Conservation (phyloP, 2,329 filamentous ascomycete species). For the Fusarium irregulare region DNA sequence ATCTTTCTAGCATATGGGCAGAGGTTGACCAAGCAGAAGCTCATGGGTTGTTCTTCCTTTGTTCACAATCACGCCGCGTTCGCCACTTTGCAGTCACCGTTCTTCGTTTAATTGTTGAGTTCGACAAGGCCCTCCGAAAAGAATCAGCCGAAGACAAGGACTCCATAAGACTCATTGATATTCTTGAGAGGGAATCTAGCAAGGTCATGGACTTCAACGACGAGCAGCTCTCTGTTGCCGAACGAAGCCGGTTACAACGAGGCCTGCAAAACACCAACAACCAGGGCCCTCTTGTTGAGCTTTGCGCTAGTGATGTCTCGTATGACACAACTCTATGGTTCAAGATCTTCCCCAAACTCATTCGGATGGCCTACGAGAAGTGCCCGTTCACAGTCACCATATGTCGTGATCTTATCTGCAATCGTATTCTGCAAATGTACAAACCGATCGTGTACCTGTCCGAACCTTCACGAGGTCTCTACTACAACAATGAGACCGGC, state of each 20-base stretch:
- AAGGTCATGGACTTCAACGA: constrained; percentile 93
- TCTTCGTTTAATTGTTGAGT: constrained; percentile 89
- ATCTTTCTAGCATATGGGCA: constrained; percentile 87
- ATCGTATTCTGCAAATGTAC: constrained; percentile 93
- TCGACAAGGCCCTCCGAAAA: constrained; percentile 88
- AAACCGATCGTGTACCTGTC: constrained; percentile 82
- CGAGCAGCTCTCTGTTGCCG: constrained; percentile 89
- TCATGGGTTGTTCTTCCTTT: constrained; percentile 95
- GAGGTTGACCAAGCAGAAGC: constrained; percentile 98
- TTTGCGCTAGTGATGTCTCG: constrained; percentile 94
- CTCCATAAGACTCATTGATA: constrained; percentile 82
- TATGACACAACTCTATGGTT: constrained; percentile 98
- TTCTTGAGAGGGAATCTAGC: constrained; percentile 89
- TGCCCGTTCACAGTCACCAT: constrained; percentile 93
- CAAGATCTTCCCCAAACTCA: constrained; percentile 96
- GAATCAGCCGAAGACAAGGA: constrained; percentile 67
- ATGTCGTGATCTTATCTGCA: constrained; percentile 91
- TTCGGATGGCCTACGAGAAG: constrained; percentile 88
- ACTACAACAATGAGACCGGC: constrained; percentile 70
- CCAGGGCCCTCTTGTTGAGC: constrained; percentile 87
- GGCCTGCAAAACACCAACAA: constrained; percentile 87
- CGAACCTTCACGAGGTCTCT: constrained; percentile 74
- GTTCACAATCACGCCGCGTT: constrained; percentile 92
- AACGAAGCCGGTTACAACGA: constrained; percentile 90
- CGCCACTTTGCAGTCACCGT: constrained; percentile 93